These are phyloP conservation scores for Beauveria varroae DNA, from an alignment of 2,329 filamentous ascomycete species.

Conservation along the genomic window DNA sequence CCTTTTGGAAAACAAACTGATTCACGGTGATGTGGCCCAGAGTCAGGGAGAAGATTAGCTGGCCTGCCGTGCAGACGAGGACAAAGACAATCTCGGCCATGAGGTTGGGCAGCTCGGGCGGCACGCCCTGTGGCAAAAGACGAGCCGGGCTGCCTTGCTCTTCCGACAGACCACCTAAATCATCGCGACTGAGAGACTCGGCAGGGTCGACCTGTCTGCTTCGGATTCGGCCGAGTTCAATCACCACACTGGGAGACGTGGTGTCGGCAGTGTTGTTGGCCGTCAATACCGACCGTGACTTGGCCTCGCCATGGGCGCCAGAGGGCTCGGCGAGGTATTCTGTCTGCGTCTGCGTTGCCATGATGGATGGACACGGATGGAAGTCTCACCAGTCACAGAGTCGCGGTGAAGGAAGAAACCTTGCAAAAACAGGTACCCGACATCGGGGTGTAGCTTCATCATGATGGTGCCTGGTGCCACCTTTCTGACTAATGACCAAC, in stretches of 20 bases:
- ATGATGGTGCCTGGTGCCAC: not conserved
- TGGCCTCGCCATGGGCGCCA: not conserved
- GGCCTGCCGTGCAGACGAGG: conserved; percentile 9
- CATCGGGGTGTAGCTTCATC: not conserved
- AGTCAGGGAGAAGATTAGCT: conserved; percentile 11
- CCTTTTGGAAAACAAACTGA: conserved; percentile 8
- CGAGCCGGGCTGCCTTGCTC: conserved; percentile 10
- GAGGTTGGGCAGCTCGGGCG: conserved; percentile 10
- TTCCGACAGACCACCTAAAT: not conserved
- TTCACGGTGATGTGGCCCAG: conserved; percentile 12
- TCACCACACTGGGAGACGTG: not conserved
- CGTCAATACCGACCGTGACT: not conserved
- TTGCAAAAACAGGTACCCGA: not conserved
- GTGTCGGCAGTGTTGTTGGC: not conserved
- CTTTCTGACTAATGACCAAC: not conserved
- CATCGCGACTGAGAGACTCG: not conserved
- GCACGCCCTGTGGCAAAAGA: conserved; percentile 10
- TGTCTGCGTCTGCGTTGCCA: conserved; percentile 3
- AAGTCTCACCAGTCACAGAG: not conserved
- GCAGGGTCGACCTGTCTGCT: conserved; percentile 9
- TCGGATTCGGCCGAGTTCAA: conserved; percentile 10
- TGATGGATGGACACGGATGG: not conserved
- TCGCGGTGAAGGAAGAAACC: not conserved
- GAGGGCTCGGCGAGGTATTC: not conserved
- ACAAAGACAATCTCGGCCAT: conserved; percentile 11